Conservation (phyloP, 1,284 basidiomycete species). For the Marasmius oreades region DNA sequence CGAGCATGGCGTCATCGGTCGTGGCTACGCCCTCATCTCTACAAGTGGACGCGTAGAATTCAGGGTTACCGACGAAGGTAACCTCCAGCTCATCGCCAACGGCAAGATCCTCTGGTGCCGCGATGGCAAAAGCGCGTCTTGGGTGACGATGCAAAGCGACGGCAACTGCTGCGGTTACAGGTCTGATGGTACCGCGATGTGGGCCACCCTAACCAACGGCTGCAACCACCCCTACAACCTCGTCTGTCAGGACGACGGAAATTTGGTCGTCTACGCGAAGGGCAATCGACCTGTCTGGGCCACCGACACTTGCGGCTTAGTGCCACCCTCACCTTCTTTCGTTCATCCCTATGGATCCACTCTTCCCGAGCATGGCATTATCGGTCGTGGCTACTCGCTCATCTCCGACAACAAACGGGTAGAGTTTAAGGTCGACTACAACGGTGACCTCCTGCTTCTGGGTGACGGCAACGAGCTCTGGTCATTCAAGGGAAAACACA, state of each 20-base stretch:
- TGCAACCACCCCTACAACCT: no score
- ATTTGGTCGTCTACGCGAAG: no score
- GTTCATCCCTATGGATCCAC: not conserved
- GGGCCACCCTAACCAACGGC: no score
- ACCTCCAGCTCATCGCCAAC: not conserved
- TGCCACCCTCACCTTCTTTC: no score
- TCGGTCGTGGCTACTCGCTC: constrained; percentile 1
- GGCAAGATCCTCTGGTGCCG: not conserved
- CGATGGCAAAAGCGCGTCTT: not conserved
- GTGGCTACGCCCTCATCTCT: not conserved
- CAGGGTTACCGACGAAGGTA: not conserved
- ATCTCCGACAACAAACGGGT: not conserved
- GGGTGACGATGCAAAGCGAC: not conserved
- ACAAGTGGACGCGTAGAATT: not conserved
- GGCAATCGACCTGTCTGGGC: no score
- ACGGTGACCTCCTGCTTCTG: not conserved
- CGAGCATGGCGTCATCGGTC: not conserved
- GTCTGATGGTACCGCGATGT: not conserved
- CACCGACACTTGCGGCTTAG: no score
- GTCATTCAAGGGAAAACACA: not conserved
- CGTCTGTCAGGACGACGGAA: no score
- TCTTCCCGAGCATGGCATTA: not conserved
- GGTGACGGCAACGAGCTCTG: not conserved
- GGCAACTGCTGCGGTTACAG: not conserved
- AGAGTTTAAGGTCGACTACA: not conserved